Percentiles rank a stretch among this genome's conserved stretches.
Evolutionary conservation across 2,329 filamentous ascomycete species (phyloP).

Genomic region (Pseudocercospora fuligena): DNA sequence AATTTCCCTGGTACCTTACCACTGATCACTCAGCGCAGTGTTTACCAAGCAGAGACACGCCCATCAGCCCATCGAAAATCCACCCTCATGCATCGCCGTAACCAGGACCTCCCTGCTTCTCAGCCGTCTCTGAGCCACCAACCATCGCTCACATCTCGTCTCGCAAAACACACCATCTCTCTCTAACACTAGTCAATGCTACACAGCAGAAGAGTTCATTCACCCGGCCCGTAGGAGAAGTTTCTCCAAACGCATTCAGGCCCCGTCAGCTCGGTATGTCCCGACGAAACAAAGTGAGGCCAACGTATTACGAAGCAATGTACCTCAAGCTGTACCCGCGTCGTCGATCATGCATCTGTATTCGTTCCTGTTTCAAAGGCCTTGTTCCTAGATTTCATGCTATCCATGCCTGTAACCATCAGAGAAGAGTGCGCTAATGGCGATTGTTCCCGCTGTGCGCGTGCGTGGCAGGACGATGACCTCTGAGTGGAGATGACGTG

Average conservation of each 20-base stretch:
- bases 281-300: no score
- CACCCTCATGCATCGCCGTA: slow-evolving; percentile 6
- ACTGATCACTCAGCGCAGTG: background rate
- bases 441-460: background rate
- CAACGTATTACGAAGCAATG: no score
- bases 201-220: background rate
- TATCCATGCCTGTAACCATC: no score
- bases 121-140: background rate
- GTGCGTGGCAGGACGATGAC: background rate
- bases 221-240: no score
- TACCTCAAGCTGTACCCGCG: no score
- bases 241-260: no score
- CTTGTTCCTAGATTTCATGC: no score
- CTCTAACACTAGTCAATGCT: background rate
- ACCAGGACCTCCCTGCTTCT: slow-evolving; percentile 10
- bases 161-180: background rate
- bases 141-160: background rate
- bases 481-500: no score
- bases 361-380: no score
- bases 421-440: no score
- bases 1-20: background rate
- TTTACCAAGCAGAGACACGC: background rate
- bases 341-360: no score
- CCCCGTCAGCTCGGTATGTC: no score
- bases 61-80: background rate